Evolutionary conservation across 305 asterid species (phyloP), one percentile per base, ranked within the genome.

Genomic region (Fraxinus angustifolia): DNA sequence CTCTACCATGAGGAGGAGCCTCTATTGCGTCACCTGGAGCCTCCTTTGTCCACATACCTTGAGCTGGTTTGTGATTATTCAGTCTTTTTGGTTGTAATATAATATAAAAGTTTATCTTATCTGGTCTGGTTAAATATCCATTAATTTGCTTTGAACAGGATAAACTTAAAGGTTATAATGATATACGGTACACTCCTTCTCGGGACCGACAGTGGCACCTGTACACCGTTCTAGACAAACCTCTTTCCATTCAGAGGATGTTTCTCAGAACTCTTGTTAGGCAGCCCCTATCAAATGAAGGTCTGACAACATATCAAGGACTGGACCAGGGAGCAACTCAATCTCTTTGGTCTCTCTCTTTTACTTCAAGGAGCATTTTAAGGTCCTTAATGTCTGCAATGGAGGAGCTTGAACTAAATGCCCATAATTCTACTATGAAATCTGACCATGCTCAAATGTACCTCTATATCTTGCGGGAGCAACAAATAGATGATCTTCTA

Each of bases 171-270:
- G 90, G 91, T 71, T 94, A 91, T 82, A 93, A 88, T 31, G 90
- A 91, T 84, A 92, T 92, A 80, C 87, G 94, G 75, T 93, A 94
- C 77, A 93, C 99, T 71, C 94, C 98, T 79, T 96, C 99, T 73
- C 92, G 99, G 71, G 99, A 96, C 86, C 91, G 98, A 73, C 99
- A 96, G 87, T 96, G 99, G 99, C 99, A 96, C 91, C 93, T 93
- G 53, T 96, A 96, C 85, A 93, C 98, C 28, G 96, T 94, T 81
- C 75, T 81, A 7, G 98, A 94, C 85, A 94, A 92, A 89, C 91
- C 92, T 21, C 82, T 85, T 53, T 91, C 90, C 45, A 83, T 92
- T 80, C 93, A 87, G 82, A 91, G 99, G 89, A 88, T 90, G 94
- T 96, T 91, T 87, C 95, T 96, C 73, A 88, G 99, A 87, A 96